phyloP scores from a whole-genome alignment of 2,329 filamentous ascomycete species.

The Hypoxylon sp. region DNA sequence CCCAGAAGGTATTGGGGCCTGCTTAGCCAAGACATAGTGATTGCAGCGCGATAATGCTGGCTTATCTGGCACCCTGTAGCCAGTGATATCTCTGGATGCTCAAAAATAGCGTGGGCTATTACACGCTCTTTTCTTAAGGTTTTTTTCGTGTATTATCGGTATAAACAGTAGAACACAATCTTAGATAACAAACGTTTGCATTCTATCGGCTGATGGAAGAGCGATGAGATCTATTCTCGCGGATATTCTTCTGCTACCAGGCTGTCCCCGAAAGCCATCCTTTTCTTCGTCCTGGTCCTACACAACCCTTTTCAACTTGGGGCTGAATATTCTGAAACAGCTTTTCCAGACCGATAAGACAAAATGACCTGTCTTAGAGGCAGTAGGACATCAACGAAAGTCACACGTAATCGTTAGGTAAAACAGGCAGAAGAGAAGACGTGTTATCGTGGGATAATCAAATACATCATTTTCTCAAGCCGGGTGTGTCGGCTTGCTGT shows the following conservation, averaged over 20 bases:
- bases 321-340: background rate
- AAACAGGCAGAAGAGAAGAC: background rate
- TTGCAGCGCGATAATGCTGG: background rate
- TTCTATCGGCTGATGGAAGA: background rate
- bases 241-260: background rate
- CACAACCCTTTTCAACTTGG: background rate
- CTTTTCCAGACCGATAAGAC: background rate
- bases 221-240: background rate
- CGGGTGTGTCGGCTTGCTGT: slow-evolving; percentile 1
- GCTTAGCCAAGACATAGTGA: background rate
- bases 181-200: background rate
- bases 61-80: slow-evolving; percentile 3
- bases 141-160: background rate
- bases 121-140: background rate
- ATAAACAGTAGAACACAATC: background rate
- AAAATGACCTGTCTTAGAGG: background rate
- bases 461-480: slow-evolving; percentile 4
- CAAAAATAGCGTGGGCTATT: background rate
- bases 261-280: background rate
- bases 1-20: background rate
- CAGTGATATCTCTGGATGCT: background rate
- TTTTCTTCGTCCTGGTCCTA: background rate
- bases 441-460: background rate
- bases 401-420: slow-evolving; percentile 3
- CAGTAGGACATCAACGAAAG: background rate